Base-by-base conservation (phyloP, 2,329 filamentous ascomycete genomes). In the Pseudovirgaria hyperparasitica region DNA sequence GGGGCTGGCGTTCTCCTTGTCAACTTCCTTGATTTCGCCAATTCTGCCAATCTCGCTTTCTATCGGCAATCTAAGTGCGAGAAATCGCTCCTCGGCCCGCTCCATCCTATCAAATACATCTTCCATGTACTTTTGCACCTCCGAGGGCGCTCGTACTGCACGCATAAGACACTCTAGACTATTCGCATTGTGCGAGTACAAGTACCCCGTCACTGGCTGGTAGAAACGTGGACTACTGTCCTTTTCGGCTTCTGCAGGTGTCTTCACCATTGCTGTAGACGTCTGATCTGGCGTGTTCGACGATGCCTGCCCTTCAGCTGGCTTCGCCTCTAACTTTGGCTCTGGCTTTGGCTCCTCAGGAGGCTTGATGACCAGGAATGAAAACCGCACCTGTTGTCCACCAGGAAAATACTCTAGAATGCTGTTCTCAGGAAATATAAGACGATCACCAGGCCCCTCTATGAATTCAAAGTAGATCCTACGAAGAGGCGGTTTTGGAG, bases 391-490 rank as follows among this genome's bases (percentile, higher is more conserved):
- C 31, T 74, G 65, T 26, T 71, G 68, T 2, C 69, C 68, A 4
- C 52, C 50, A n/a, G 63, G 62, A 2, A 75, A 57, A 43, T 72
- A 75, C 46, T 90, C 80, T 26, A 87, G 50, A 18, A 87, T 76
- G 50, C 76, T 80, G 45, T 80, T 77, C 38, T 76, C 80, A 2
- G 82, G 82, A 36, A 90, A 86, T 25, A 82, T 57, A 46, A 81
- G 86, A 15, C 80, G 70, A 48, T 87, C 81, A 23, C 78, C 79
- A 22, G 50, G 51, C n/a, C 50, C 50, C 27, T 54, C 48, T 3
- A 43, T 41, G 28, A 57, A 57, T 15, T 53, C 48, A 28, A 57
- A 53, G 10, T 52, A 42, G 13, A 57, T 34, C 2, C 36, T 54
- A 46, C 36, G 56, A 50, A 37, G 64, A 50, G 40, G 57, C 50